A percentile compares a stretch with the other conserved stretches of the same genome.
Conservation (phyloP, 2,329 filamentous ascomycete genomes). For the Aureobasidium sp. region DNA sequence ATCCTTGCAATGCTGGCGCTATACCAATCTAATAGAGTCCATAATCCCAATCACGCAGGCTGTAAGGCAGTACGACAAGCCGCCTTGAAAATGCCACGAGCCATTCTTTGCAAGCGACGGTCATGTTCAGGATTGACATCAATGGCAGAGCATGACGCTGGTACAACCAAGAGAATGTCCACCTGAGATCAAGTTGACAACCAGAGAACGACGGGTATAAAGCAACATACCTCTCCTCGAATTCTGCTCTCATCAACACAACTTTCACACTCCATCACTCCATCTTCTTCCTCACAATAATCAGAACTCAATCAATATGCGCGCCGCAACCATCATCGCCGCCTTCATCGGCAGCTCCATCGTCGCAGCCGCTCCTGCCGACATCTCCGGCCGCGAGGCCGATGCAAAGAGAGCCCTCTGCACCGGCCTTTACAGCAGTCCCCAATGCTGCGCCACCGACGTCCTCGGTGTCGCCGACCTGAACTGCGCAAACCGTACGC, state of each 20-base stretch:
- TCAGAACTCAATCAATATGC: conserved; percentile 10
- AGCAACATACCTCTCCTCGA: background rate
- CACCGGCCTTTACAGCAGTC: conserved; percentile 27
- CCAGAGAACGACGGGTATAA: background rate
- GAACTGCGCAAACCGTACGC: conserved; percentile 51
- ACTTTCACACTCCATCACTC: background rate
- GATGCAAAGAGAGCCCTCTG: conserved; percentile 23
- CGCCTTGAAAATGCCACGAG: background rate
- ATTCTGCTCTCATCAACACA: background rate
- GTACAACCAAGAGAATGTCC: background rate
- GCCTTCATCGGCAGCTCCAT: conserved; percentile 18
- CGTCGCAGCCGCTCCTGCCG: conserved; percentile 24
- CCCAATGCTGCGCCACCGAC: conserved; percentile 57
- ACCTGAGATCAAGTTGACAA: background rate
- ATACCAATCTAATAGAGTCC: background rate
- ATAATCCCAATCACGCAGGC: background rate
- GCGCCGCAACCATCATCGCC: conserved; percentile 14
- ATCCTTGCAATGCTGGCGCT: background rate
- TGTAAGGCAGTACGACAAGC: background rate
- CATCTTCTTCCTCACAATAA: background rate
- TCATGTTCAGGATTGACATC: background rate
- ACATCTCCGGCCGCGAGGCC: conserved; percentile 28
- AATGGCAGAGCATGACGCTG: background rate
- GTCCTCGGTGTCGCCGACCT: conserved; percentile 52
- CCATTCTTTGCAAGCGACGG: background rate